Conservation (phyloP, 73 alveolate species). For the Paramecium sonneborni region DNA sequence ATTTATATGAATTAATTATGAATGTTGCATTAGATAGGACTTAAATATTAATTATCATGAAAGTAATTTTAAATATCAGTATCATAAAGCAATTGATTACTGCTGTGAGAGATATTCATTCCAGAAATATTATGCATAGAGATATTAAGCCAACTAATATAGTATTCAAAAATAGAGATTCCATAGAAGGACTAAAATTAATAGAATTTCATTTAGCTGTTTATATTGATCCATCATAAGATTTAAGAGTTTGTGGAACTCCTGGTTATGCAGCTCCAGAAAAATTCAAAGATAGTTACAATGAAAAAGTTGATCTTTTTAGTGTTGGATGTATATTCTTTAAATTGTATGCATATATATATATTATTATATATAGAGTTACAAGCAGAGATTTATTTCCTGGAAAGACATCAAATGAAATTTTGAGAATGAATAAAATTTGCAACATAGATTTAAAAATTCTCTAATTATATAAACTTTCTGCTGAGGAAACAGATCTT, state of each 20-base stretch:
- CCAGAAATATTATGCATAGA: neutral
- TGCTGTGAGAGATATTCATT: neutral
- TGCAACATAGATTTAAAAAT: neutral
- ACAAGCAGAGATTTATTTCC: neutral
- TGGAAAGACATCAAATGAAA: neutral
- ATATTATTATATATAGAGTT: too few relatives aligned
- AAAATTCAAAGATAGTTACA: neutral
- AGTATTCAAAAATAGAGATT: neutral
- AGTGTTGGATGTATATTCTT: neutral
- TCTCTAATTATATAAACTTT: neutral
- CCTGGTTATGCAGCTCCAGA: constrained; percentile 9
- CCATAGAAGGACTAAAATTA: neutral
- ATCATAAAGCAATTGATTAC: neutral
- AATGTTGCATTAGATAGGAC: neutral
- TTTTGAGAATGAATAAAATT: neutral
- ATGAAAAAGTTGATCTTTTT: neutral
- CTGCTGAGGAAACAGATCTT: constrained; percentile 55
- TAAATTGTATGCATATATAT: neutral
- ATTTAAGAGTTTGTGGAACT: neutral
- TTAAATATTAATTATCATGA: neutral
- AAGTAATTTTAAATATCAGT: too few relatives aligned
- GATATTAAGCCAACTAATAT: neutral
- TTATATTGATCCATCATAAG: neutral
- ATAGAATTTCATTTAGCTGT: neutral
- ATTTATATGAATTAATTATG: neutral